Base-by-base conservation (phyloP, 441 rosid genomes). In the Lepidium campestre region DNA sequence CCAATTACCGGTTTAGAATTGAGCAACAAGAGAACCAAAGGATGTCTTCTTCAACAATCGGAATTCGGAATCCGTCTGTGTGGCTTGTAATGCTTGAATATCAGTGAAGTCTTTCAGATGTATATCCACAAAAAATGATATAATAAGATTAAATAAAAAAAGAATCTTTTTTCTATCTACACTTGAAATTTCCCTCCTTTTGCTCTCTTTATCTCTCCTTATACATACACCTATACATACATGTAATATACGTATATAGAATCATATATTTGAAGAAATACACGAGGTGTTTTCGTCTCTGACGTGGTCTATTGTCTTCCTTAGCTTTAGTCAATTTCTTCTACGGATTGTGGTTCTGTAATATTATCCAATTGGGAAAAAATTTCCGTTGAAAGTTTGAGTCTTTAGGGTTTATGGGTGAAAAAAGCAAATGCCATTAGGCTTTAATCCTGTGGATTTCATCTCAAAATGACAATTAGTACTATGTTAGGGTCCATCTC, bases 401-500 rank as follows among this genome's bases (percentile, higher is more conserved):
- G 37, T 62, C 19, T 60, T 44, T 64, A 56, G 67, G 67, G 65
- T 59, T 77, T 56, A 62, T 71, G 55, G 56, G 6, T 70, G 40
- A 64, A 45, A 25, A 45, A 47, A 74, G 73, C 18, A n/a, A 23
- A 47, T 56, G 70, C 60, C 55, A 68, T 62, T 68, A 68, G 70
- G 70, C 74, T 39, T 68, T 62, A 41, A 0, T 56, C 56, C 31
- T 62, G 47, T 56, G 31, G 48, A 15, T 68, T 68, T 70, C 64
- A 23, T 62, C 73, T 56, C 56, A 37, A 40, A 48, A 74, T 74
- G 77, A 20, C 77, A 32, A 68, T 68, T 34, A 74, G 77, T 68
- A 68, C 61, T 61, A 81, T 86, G 86, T 53, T 85, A 85, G 90
- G 86, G 67, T 78, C 88, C 29, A 19, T 85, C 63, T 59, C 80